A percentile compares a stretch with the other conserved stretches of the same genome.
These are phyloP conservation scores for Fusarium neocosmosporiellum DNA, from an alignment of 2,329 filamentous ascomycete species.

Conservation along the genomic window DNA sequence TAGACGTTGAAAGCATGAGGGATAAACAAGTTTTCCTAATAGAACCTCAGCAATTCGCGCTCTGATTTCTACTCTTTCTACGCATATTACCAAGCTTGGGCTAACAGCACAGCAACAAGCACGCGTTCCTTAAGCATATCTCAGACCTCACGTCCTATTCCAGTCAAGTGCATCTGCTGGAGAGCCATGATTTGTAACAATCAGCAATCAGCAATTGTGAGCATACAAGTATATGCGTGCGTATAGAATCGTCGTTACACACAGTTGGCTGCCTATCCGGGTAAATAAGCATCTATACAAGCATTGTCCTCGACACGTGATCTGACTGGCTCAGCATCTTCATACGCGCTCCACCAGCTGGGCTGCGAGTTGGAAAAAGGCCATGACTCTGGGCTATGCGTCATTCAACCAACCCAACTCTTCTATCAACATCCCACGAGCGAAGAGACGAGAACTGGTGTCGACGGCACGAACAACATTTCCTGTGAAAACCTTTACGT, in stretches of 20 bases:
- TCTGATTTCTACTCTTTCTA: neutral
- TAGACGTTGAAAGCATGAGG: neutral
- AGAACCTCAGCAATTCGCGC: neutral
- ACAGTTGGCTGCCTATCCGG: neutral
- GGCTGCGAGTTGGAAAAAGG: constrained; percentile 17
- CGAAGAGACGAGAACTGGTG: neutral
- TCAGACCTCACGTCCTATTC: neutral
- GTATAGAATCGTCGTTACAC: neutral
- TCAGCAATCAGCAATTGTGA: neutral
- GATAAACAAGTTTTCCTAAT: neutral
- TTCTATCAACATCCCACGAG: constrained; percentile 9
- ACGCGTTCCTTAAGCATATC: neutral
- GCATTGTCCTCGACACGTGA: constrained; percentile 24
- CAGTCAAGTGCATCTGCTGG: neutral
- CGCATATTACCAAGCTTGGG: neutral
- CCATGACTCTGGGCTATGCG: constrained; percentile 32
- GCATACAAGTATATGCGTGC: neutral
- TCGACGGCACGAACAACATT: neutral
- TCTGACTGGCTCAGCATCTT: constrained; percentile 7
- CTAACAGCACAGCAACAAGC: neutral
- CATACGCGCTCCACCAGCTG: constrained; percentile 19
- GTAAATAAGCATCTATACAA: neutral
- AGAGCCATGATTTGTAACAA: neutral
- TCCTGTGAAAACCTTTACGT: constrained; percentile 2
- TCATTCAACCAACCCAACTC: constrained; percentile 22